Percentiles rank a stretch among this genome's conserved stretches.
Conservation (phyloP, 345 rosid genomes). For the Citrus sp. region DNA sequence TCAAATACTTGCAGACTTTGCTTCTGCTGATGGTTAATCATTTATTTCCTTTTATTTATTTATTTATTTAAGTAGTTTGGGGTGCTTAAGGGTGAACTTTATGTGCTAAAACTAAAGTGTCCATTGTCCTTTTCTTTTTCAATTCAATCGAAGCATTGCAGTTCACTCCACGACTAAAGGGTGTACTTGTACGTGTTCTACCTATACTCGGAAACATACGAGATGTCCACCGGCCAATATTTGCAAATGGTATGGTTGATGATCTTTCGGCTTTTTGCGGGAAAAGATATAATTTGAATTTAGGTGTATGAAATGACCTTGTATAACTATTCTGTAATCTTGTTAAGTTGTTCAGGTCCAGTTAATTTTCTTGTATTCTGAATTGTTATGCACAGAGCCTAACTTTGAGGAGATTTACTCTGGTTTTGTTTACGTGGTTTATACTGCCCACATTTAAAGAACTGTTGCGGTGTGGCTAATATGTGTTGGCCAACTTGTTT, state of each 20-base stretch:
- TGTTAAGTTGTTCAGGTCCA: background rate
- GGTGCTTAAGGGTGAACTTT: slow-evolving; percentile 11
- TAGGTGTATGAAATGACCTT: slow-evolving; percentile 10
- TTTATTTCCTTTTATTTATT: slow-evolving; percentile 22
- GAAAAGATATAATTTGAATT: background rate
- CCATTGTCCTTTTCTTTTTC: slow-evolving; percentile 14
- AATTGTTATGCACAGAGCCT: background rate
- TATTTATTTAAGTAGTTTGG: slow-evolving; percentile 2
- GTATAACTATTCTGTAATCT: background rate
- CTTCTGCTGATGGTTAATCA: slow-evolving; percentile 84
- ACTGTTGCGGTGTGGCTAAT: background rate
- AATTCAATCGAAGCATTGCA: slow-evolving; percentile 72
- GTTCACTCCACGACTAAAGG: slow-evolving; percentile 93
- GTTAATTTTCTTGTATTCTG: background rate
- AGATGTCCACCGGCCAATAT: slow-evolving; percentile 82
- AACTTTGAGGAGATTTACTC: background rate
- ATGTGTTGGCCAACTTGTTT: background rate
- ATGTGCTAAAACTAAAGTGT: slow-evolving; percentile 32
- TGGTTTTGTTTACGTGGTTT: background rate
- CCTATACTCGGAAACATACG: slow-evolving; percentile 92
- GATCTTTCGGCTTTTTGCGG: slow-evolving; percentile 9
- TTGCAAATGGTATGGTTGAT: slow-evolving; percentile 74
- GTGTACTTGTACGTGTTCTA: slow-evolving; percentile 73
- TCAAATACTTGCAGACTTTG: slow-evolving; percentile 95
- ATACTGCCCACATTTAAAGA: background rate